Conservation (phyloP, 2,329 filamentous ascomycete genomes). For the Colletotrichum sp. region DNA sequence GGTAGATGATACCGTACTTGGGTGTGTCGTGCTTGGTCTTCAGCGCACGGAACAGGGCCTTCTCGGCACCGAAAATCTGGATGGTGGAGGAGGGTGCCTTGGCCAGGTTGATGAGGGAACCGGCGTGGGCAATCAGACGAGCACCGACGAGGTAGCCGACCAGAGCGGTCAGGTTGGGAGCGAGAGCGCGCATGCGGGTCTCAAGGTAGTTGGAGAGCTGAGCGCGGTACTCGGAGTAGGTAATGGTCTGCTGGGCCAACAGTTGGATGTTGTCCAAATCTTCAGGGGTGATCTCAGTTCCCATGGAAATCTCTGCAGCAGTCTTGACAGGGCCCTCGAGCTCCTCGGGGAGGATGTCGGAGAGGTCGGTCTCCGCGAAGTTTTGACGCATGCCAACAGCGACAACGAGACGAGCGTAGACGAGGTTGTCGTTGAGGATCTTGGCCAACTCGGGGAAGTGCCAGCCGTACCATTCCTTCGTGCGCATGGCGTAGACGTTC, state of each 20-base stretch:
- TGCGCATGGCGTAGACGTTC: conserved; percentile 98
- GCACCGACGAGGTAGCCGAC: conserved; percentile 94
- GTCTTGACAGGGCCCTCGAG: conserved; percentile 91
- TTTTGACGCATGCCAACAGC: conserved; percentile 89
- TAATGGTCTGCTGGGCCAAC: conserved; percentile 91
- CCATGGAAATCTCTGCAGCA: conserved; percentile 97
- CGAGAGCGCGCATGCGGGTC: conserved; percentile 94
- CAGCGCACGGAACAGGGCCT: conserved; percentile 95
- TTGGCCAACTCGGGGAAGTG: conserved; percentile 98
- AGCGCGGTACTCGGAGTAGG: conserved; percentile 87
- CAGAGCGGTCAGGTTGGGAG: conserved; percentile 91
- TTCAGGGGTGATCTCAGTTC: conserved; percentile 92
- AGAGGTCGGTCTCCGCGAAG: conserved; percentile 77
- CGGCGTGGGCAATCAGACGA: conserved; percentile 91
- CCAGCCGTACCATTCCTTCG: conserved; percentile 99
- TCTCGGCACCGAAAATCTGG: conserved; percentile 98
- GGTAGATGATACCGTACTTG: conserved; percentile 96
- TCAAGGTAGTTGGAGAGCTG: conserved; percentile 90
- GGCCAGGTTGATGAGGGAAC: conserved; percentile 91
- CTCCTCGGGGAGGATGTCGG: conserved; percentile 93
- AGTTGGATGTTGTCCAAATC: conserved; percentile 93
- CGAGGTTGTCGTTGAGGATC: conserved; percentile 96
- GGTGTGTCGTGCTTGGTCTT: conserved; percentile 99
- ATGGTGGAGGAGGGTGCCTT: conserved; percentile 96
- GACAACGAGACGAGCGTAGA: conserved; percentile 88